These are phyloP conservation scores for Penicillium lagena DNA, from an alignment of 495 filamentous ascomycete species.

Conservation along the genomic window DNA sequence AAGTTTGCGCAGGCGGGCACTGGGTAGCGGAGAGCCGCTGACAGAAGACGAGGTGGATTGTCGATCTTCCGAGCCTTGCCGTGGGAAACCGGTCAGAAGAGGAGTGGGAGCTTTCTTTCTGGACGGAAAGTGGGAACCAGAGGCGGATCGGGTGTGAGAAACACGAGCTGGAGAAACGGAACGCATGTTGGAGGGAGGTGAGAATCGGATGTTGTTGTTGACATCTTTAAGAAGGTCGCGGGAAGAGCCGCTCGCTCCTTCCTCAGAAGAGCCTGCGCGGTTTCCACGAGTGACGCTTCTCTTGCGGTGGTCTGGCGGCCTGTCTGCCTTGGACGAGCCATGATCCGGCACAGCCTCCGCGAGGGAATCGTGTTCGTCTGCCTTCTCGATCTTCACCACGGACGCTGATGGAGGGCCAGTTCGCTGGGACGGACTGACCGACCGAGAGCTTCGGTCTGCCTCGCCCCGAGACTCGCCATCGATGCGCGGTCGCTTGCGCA, in stretches of 20 bases:
- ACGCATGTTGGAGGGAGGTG: constrained; percentile 41
- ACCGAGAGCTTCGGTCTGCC: constrained; percentile 19
- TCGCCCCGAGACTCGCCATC: constrained; percentile 19
- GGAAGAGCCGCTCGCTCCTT: no score
- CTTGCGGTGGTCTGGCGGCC: constrained; percentile 25
- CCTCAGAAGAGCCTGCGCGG: no score
- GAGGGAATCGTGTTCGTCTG: constrained; percentile 23
- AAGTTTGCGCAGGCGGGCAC: constrained; percentile 58
- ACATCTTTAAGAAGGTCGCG: no score
- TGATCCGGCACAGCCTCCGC: constrained; percentile 15
- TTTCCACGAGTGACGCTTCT: constrained; percentile 27
- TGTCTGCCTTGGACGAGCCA: constrained; percentile 11
- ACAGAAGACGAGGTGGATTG: constrained; percentile 69
- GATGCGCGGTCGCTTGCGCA: constrained; percentile 31
- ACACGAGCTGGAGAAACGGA: constrained; percentile 56
- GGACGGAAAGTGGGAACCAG: constrained; percentile 45
- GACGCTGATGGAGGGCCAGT: constrained; percentile 15
- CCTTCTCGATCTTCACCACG: constrained; percentile 32
- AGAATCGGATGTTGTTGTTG: constrained; percentile 15
- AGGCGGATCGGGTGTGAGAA: constrained; percentile 56
- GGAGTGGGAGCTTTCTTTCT: constrained; percentile 46
- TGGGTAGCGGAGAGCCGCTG: constrained; percentile 64
- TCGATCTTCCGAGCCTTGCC: constrained; percentile 55
- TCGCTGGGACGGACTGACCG: constrained; percentile 19
- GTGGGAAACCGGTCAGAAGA: constrained; percentile 37